A percentile compares a stretch with the other conserved stretches of the same genome.
phyloP scores from a whole-genome alignment of 805 yeast genomes.

The Pichia californica region DNA sequence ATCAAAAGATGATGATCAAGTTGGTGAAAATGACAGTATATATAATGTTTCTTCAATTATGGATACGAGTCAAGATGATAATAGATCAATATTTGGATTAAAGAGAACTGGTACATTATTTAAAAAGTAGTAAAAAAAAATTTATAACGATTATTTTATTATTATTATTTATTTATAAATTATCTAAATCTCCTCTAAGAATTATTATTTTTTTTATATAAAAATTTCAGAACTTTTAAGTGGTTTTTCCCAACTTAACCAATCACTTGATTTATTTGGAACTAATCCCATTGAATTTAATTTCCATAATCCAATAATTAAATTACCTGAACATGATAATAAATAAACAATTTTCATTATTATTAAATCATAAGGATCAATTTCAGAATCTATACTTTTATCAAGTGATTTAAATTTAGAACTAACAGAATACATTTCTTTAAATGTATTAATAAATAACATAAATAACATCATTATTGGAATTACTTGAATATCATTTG shows the following conservation, averaged over 20 bases:
- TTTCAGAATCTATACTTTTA: conserved; percentile 1
- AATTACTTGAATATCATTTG: conserved; percentile 80
- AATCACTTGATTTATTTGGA: conserved; percentile 82
- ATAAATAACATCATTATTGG: conserved; percentile 86
- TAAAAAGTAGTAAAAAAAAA: conserved; percentile 1
- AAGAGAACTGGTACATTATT: conserved; percentile 19
- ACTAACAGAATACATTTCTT: conserved; percentile 57
- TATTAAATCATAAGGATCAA: conserved; percentile 17
- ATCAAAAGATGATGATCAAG: not conserved
- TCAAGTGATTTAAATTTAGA: conserved; percentile 38
- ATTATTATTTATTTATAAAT: not conserved
- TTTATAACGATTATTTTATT: too few species aligned
- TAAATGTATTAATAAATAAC: conserved; percentile 72
- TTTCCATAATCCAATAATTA: conserved; percentile 80
- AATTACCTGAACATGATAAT: conserved; percentile 42
- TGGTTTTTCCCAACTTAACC: conserved; percentile 79
- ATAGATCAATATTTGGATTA: conserved; percentile 24
- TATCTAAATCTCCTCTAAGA: not conserved
- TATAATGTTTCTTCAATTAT: conserved; percentile 5
- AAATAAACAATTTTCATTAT: conserved; percentile 25
- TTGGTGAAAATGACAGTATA: not conserved
- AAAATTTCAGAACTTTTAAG: conserved; percentile 21
- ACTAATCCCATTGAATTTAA: conserved; percentile 82
- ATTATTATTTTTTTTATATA: conserved; percentile 1
- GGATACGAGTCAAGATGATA: conserved; percentile 12